Evolutionary conservation across 2,329 filamentous ascomycete genomes (phyloP).

Genomic region (Fusarium mangiferae): DNA sequence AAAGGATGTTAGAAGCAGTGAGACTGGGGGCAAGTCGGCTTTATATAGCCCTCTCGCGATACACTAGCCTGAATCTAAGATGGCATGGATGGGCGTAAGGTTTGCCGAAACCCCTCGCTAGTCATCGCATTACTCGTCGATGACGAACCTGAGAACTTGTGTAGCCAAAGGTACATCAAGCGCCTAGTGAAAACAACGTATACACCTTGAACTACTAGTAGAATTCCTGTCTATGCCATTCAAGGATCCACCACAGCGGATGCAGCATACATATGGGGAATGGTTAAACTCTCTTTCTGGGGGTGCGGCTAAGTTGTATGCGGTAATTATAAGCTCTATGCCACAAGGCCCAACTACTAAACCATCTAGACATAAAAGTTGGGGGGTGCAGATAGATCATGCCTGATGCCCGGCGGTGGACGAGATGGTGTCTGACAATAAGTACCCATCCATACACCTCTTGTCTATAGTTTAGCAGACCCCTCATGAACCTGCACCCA

Average conservation of each 20-base stretch:
- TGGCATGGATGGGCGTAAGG: accelerated
- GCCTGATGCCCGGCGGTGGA: too few species aligned
- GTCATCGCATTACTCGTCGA: accelerated
- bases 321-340: too few species aligned
- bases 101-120: background rate
- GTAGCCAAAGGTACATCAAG: background rate
- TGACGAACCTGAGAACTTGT: background rate
- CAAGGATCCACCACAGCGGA: too few species aligned
- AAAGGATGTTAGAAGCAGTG: accelerated
- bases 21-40: accelerated
- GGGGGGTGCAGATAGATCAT: too few species aligned
- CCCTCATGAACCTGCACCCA: constrained; percentile 52
- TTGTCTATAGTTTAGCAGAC: background rate
- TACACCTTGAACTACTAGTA: background rate
- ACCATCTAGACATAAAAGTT: too few species aligned
- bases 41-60: background rate
- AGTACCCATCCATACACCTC: too few species aligned
- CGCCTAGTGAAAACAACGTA: background rate
- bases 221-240: too few species aligned
- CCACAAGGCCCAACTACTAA: too few species aligned
- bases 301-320: too few species aligned
- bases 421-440: too few species aligned
- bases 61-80: background rate
- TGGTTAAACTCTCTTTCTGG: too few species aligned
- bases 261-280: too few species aligned